Percentiles rank a stretch among this genome's conserved stretches.
Evolutionary conservation across 495 filamentous ascomycete species (phyloP).

Genomic region (Cenococcum geophilum): DNA sequence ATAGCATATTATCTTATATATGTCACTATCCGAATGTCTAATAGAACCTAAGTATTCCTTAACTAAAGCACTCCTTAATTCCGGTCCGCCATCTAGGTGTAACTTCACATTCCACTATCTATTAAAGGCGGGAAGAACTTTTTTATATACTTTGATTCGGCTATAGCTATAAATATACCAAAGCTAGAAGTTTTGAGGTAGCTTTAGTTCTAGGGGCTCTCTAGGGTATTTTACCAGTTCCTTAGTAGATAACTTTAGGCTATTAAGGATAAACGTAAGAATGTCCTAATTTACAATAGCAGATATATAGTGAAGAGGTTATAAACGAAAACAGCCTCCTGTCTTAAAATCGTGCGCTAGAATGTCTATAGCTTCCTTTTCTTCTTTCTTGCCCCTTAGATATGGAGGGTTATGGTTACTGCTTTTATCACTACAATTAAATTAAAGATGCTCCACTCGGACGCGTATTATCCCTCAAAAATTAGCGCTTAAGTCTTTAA

Average conservation of each 20-base stretch:
- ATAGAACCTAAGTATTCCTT: conserved; percentile 1
- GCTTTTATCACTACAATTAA: no score
- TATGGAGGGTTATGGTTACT: no score
- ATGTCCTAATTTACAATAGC: background rate
- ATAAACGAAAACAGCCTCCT: background rate
- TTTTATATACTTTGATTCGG: background rate
- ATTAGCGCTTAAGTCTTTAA: background rate
- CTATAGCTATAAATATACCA: background rate
- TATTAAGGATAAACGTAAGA: background rate
- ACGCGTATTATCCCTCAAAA: background rate
- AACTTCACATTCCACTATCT: conserved; percentile 1
- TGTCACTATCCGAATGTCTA: background rate
- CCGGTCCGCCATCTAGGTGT: background rate
- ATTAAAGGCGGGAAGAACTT: background rate
- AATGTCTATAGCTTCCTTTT: background rate
- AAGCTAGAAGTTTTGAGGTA: background rate
- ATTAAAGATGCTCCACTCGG: background rate
- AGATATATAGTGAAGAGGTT: background rate
- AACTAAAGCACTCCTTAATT: background rate
- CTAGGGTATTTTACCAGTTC: background rate
- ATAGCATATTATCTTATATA: conserved; percentile 2
- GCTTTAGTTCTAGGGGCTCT: background rate
- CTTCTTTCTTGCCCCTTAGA: background rate
- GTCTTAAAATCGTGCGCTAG: background rate
- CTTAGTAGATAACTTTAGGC: background rate